A percentile compares a stretch with the other conserved stretches of the same genome.
These are phyloP conservation scores for Cladosporium sphaerospermum DNA, from an alignment of 2,329 filamentous ascomycete genomes.

Conservation along the genomic window DNA sequence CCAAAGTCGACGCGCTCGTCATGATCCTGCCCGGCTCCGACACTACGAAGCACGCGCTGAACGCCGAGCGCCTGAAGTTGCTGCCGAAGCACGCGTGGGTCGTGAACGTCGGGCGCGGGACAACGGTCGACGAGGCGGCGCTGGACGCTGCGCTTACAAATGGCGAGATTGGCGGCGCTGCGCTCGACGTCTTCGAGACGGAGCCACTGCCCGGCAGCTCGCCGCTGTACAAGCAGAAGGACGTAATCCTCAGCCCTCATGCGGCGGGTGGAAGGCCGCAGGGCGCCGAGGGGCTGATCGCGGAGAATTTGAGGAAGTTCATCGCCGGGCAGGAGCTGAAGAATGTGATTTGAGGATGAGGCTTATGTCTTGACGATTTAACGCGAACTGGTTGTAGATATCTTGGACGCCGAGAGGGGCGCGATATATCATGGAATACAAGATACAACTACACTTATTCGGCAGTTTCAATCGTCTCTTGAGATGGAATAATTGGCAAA, in stretches of 20 bases:
- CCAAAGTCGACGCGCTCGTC: slow-evolving; percentile 57
- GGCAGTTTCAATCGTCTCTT: too few species aligned
- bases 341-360: slow-evolving; percentile 42
- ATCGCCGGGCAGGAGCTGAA: slow-evolving; percentile 53
- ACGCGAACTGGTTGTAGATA: neutral
- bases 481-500: too few species aligned
- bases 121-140: slow-evolving; percentile 47
- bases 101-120: slow-evolving; percentile 45
- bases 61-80: slow-evolving; percentile 46
- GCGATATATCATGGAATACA: too few species aligned
- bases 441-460: too few species aligned
- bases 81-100: slow-evolving; percentile 51
- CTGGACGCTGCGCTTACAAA: slow-evolving; percentile 43
- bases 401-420: too few species aligned
- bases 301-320: slow-evolving; percentile 55
- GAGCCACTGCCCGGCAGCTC: slow-evolving; percentile 47
- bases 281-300: slow-evolving; percentile 53
- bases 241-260: slow-evolving; percentile 51
- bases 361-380: neutral
- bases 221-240: slow-evolving; percentile 46
- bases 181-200: slow-evolving; percentile 45
- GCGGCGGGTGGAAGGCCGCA: slow-evolving; percentile 57
- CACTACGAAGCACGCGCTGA: slow-evolving; percentile 51
- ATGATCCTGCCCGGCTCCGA: slow-evolving; percentile 59
- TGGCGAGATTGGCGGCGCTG: slow-evolving; percentile 43